Percentiles rank a stretch among this genome's conserved stretches.
Evolutionary conservation across 345 rosid species (phyloP).

Genomic region (Kandelia obovata): DNA sequence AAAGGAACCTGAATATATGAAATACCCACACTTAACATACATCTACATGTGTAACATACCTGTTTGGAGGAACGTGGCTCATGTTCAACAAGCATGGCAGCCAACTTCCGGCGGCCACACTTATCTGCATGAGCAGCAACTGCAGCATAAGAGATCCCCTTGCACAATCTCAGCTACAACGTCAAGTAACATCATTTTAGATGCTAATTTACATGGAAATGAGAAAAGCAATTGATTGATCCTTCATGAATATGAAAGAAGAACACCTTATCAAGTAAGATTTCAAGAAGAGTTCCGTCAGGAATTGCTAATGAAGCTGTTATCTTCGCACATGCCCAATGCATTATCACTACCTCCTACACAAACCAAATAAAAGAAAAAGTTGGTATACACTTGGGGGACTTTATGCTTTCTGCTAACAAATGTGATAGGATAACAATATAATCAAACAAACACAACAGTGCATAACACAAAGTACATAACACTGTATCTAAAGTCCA

Average conservation of each 20-base stretch:
- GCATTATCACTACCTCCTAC: slow-evolving; percentile 97
- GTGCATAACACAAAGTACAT: too few species aligned
- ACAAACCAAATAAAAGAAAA: slow-evolving; percentile 10
- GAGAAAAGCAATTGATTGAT: not conserved
- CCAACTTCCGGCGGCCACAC: slow-evolving; percentile 82
- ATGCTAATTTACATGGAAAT: slow-evolving; percentile 9
- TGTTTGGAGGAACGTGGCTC: slow-evolving; percentile 96
- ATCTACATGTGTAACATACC: slow-evolving; percentile 26
- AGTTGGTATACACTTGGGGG: too few species aligned
- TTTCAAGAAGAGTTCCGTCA: slow-evolving; percentile 78
- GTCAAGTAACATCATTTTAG: slow-evolving; percentile 25
- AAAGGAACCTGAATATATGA: slow-evolving; percentile 68
- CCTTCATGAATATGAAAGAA: not conserved
- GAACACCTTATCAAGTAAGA: slow-evolving; percentile 85
- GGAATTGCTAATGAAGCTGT: slow-evolving; percentile 86
- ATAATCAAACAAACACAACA: too few species aligned
- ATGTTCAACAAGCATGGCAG: slow-evolving; percentile 95
- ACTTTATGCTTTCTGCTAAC: too few species aligned
- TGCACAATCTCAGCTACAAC: slow-evolving; percentile 80
- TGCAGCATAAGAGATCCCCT: slow-evolving; percentile 94
- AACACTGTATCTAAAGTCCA: too few species aligned
- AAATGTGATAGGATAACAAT: too few species aligned
- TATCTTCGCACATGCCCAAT: slow-evolving; percentile 96
- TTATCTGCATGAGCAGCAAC: slow-evolving; percentile 99
- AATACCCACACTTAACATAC: not conserved